Conservation (phyloP, 139 green algal species). For the Chlamydomonas applanata region DNA sequence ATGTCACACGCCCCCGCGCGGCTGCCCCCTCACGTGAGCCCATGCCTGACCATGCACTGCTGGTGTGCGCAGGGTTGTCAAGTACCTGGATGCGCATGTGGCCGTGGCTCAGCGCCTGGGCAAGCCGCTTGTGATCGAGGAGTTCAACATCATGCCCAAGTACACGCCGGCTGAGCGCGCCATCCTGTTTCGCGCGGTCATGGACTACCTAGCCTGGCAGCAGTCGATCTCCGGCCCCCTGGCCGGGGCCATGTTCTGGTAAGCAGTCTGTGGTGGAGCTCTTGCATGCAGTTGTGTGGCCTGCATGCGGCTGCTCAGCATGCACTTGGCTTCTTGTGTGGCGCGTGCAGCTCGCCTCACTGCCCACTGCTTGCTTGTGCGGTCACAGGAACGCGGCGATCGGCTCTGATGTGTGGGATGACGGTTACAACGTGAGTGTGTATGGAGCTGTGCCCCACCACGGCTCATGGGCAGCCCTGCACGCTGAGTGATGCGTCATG, state of each 20-base stretch:
- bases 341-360: no score
- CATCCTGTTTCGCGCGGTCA: not conserved
- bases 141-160: slow-evolving; percentile 13
- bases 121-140: slow-evolving; percentile 25
- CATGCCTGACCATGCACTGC: no score
- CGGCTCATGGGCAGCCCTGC: no score
- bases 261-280: no score
- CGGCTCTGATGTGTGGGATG: not conserved
- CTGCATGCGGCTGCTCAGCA: no score
- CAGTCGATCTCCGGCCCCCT: not conserved
- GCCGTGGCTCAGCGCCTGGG: not conserved
- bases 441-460: not conserved
- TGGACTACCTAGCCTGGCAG: slow-evolving; percentile 2
- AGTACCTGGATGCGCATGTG: slow-evolving; percentile 18
- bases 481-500: no score
- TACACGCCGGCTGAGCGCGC: not conserved
- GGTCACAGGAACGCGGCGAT: slow-evolving; percentile 5
- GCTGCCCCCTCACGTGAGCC: no score
- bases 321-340: no score
- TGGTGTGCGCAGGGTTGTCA: not conserved
- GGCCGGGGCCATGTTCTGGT: slow-evolving; percentile 2
- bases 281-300: no score
- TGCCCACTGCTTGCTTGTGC: no score
- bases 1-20: no score
- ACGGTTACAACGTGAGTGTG: slow-evolving; percentile 6